Conservation (phyloP, 805 yeast genomes). For the Hanseniaspora hatyaiensis region DNA sequence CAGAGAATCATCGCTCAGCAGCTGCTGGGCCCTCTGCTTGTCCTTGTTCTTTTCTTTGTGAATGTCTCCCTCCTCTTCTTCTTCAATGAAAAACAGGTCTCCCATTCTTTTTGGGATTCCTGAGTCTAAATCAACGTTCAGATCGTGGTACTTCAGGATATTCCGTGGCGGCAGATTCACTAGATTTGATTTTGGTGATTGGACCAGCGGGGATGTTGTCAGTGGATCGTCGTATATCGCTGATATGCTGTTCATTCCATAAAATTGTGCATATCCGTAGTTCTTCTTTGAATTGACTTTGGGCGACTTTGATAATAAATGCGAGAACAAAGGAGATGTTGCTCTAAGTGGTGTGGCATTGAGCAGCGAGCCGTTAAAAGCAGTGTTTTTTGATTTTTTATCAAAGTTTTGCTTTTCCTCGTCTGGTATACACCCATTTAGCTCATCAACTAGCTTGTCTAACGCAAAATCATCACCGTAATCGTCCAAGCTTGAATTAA, state of each 20-base stretch:
- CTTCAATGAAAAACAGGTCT: constrained; percentile 28
- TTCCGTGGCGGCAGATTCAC: constrained; percentile 1
- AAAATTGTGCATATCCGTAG: constrained; percentile 8
- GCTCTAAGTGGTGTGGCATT: neutral
- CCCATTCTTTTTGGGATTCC: constrained; percentile 30
- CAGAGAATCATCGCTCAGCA: constrained; percentile 21
- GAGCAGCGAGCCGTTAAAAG: neutral
- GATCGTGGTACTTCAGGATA: constrained; percentile 32
- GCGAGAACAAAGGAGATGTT: constrained; percentile 20
- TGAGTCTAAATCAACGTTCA: constrained; percentile 30
- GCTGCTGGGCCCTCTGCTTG: too few species aligned
- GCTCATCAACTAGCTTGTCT: constrained; percentile 5
- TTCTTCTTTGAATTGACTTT: constrained; percentile 36
- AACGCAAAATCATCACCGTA: neutral
- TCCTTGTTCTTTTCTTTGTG: too few species aligned
- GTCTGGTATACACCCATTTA: constrained; percentile 1
- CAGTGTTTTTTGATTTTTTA: neutral
- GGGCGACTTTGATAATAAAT: constrained; percentile 36
- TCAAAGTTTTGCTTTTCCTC: neutral
- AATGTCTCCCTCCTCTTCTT: constrained; percentile 27
- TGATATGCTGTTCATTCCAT: constrained; percentile 1
- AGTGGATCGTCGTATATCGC: constrained; percentile 1
- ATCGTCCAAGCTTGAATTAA: constrained; percentile 6
- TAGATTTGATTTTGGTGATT: neutral
- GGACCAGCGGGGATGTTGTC: neutral